Conservation (phyloP, 2,329 filamentous ascomycete species). For the Zasmidium angulare region DNA sequence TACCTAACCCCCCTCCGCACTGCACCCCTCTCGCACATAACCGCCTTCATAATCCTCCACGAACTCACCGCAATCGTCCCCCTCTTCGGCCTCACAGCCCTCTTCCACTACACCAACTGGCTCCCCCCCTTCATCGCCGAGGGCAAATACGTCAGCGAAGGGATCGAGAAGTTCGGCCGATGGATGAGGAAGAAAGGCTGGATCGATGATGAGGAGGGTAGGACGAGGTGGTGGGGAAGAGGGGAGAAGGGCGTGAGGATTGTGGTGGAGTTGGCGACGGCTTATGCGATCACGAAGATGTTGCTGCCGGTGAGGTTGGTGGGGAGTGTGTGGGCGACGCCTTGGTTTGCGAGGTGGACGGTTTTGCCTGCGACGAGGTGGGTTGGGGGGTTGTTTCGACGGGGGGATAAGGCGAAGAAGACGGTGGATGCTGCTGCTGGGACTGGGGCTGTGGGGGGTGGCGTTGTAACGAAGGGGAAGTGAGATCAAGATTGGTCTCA, state of each 20-base stretch:
- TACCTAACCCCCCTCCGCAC: slow-evolving; percentile 70
- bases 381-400: slow-evolving; percentile 41
- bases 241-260: slow-evolving; percentile 52
- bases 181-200: slow-evolving; percentile 80
- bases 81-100: slow-evolving; percentile 68
- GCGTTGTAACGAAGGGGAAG: slow-evolving; percentile 30
- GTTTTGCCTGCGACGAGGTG: slow-evolving; percentile 49
- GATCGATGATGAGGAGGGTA: slow-evolving; percentile 56
- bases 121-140: slow-evolving; percentile 61
- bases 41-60: slow-evolving; percentile 85
- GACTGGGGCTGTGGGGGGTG: slow-evolving; percentile 36
- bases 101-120: slow-evolving; percentile 79
- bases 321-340: slow-evolving; percentile 82
- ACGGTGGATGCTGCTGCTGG: slow-evolving; percentile 28
- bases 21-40: slow-evolving; percentile 78
- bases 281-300: slow-evolving; percentile 87
- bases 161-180: slow-evolving; percentile 70
- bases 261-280: slow-evolving; percentile 71
- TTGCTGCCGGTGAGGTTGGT: slow-evolving; percentile 75
- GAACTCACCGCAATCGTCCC: slow-evolving; percentile 87
- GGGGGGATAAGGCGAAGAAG: slow-evolving; percentile 26
- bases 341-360: slow-evolving; percentile 79
- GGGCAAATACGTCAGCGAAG: slow-evolving; percentile 57
- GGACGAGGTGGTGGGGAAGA: slow-evolving; percentile 39
- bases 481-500: no score